A percentile compares a stretch with the other conserved stretches of the same genome.
These are phyloP conservation scores for Theobroma grandiflorum DNA, from an alignment of 441 rosid genomes.

Conservation along the genomic window DNA sequence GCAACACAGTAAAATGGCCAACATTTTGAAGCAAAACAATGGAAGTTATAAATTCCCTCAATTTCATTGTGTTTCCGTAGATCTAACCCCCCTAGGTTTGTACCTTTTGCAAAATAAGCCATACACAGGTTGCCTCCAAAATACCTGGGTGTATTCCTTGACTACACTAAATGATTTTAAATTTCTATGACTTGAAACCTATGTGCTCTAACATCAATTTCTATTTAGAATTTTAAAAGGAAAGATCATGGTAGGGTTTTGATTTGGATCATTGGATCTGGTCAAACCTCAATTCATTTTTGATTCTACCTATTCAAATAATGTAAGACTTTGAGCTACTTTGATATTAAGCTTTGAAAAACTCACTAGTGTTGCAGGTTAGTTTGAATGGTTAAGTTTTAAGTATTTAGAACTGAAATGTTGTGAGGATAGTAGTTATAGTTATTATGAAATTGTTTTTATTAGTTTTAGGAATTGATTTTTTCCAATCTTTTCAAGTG, in stretches of 20 bases:
- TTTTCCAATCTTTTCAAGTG: not conserved
- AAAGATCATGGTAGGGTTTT: conserved; percentile 7
- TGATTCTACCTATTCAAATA: not conserved
- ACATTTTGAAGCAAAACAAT: too few species aligned
- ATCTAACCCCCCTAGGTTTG: too few species aligned
- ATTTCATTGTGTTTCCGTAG: too few species aligned
- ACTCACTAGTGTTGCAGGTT: conserved; percentile 1
- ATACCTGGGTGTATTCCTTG: not conserved
- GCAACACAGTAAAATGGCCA: too few species aligned
- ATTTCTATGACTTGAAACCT: not conserved
- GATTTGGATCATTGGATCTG: not conserved
- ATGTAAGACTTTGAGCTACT: not conserved
- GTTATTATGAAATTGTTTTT: not conserved
- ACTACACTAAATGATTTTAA: conserved; percentile 1
- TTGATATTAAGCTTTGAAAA: not conserved
- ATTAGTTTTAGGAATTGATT: not conserved
- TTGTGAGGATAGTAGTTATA: not conserved
- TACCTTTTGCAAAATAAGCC: too few species aligned
- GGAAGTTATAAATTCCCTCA: too few species aligned
- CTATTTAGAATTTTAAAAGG: not conserved
- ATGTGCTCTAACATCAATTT: conserved; percentile 1
- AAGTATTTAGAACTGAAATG: not conserved
- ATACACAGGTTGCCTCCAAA: too few species aligned
- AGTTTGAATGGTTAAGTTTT: conserved; percentile 16
- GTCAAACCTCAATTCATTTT: not conserved